These are phyloP conservation scores for Bathelium albidoporum DNA, from an alignment of 495 filamentous ascomycete species.

Conservation along the genomic window DNA sequence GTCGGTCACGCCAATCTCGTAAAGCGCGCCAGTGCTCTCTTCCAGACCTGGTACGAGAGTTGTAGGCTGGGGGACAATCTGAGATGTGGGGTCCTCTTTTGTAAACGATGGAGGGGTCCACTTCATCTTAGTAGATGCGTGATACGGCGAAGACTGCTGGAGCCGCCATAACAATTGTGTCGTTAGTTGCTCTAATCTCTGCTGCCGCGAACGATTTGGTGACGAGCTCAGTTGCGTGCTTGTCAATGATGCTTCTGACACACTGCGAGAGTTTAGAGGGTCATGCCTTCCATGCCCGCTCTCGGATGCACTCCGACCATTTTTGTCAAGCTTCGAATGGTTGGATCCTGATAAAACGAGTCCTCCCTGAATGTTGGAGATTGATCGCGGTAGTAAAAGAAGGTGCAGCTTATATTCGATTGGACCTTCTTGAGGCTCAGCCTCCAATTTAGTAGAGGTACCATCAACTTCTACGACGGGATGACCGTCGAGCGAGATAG, in stretches of 20 bases:
- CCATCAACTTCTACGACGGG: slow-evolving; percentile 27
- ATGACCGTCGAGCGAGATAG: not conserved
- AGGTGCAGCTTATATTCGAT: slow-evolving; percentile 96
- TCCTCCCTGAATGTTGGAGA: slow-evolving; percentile 52
- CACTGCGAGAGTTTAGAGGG: slow-evolving; percentile 17
- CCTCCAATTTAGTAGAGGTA: slow-evolving; percentile 53
- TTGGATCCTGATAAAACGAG: slow-evolving; percentile 49
- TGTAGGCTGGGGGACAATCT: slow-evolving; percentile 46
- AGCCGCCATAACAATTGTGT: slow-evolving; percentile 92
- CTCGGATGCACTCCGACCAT: not conserved
- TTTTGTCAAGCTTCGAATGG: slow-evolving; percentile 35
- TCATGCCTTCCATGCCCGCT: not conserved
- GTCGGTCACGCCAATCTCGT: slow-evolving; percentile 93
- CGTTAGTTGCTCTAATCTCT: slow-evolving; percentile 78
- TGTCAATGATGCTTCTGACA: slow-evolving; percentile 13
- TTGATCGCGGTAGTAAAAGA: slow-evolving; percentile 67
- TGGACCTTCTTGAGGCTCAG: slow-evolving; percentile 88
- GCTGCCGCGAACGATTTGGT: slow-evolving; percentile 57
- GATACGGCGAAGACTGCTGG: slow-evolving; percentile 88
- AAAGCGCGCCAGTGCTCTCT: slow-evolving; percentile 83
- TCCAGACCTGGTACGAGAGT: slow-evolving; percentile 72
- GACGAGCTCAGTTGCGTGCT: slow-evolving; percentile 29
- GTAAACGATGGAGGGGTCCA: slow-evolving; percentile 66
- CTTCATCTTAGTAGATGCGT: slow-evolving; percentile 59
- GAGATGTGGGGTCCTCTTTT: slow-evolving; percentile 45